phyloP scores from a whole-genome alignment of 2,329 filamentous ascomycete species.

The Colletotrichum orbiculare region DNA sequence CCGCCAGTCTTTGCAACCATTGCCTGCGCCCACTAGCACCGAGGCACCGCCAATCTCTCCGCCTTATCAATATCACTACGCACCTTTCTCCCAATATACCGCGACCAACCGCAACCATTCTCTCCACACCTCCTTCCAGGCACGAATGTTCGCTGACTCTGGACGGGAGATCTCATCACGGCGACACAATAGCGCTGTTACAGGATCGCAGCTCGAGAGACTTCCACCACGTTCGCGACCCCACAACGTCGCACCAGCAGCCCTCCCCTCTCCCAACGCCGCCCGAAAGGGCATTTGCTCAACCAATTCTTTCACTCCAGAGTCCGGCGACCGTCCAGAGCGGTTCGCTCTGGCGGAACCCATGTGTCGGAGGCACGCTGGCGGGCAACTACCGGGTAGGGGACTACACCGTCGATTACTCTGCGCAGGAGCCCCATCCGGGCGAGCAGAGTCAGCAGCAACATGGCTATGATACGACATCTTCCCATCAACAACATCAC shows the following conservation, averaged over 20 bases:
- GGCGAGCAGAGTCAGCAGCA: slow-evolving; percentile 72
- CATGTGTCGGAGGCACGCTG: slow-evolving; percentile 78
- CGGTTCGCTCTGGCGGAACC: slow-evolving; percentile 81
- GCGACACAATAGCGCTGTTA: slow-evolving; percentile 32
- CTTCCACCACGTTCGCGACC: slow-evolving; percentile 41
- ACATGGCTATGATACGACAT: slow-evolving; percentile 66
- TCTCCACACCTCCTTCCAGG: slow-evolving; percentile 32
- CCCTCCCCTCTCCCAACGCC: slow-evolving; percentile 47
- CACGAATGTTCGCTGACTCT: slow-evolving; percentile 47
- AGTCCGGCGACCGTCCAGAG: slow-evolving; percentile 77
- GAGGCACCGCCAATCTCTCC: slow-evolving; percentile 6
- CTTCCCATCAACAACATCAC: slow-evolving; percentile 54
- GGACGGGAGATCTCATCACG: slow-evolving; percentile 33
- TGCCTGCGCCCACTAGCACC: too few relatives aligned
- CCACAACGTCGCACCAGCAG: slow-evolving; percentile 38
- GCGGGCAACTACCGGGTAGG: slow-evolving; percentile 79
- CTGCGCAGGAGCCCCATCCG: slow-evolving; percentile 74
- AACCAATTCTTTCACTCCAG: slow-evolving; percentile 70
- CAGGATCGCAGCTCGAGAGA: slow-evolving; percentile 31
- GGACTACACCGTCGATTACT: slow-evolving; percentile 81
- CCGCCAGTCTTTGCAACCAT: too few relatives aligned
- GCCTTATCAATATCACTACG: slow-evolving; percentile 9
- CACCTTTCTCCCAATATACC: slow-evolving; percentile 17
- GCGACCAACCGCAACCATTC: slow-evolving; percentile 31
- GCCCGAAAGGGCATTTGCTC: slow-evolving; percentile 65